phyloP scores from a whole-genome alignment of 2,329 filamentous ascomycete genomes.

The Tolypocladium inflatum region DNA sequence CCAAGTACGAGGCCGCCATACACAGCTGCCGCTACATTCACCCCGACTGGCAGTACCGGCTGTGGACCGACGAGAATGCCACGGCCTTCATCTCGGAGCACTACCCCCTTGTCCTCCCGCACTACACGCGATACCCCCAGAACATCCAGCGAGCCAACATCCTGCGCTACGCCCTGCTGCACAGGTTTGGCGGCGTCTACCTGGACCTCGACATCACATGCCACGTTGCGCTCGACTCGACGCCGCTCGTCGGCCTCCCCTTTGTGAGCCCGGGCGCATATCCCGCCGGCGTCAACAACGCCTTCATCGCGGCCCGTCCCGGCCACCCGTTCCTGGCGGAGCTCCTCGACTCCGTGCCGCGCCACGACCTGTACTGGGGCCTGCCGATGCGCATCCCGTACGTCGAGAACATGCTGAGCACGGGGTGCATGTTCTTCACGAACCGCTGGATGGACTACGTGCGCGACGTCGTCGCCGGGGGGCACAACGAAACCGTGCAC shows the following conservation, averaged over 20 bases:
- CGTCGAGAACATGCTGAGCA: conserved; percentile 16
- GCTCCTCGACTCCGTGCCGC: conserved; percentile 9
- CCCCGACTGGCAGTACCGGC: conserved; percentile 10
- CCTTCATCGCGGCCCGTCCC: conserved; percentile 10
- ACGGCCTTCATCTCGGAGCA: conserved; percentile 10
- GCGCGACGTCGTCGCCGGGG: conserved; percentile 3
- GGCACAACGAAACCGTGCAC: background rate
- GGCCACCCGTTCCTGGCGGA: conserved; percentile 9
- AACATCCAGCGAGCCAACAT: conserved; percentile 14
- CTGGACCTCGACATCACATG: conserved; percentile 14
- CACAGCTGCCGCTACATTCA: conserved; percentile 10
- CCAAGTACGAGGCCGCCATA: conserved; percentile 14
- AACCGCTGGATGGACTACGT: conserved; percentile 15
- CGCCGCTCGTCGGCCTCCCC: conserved; percentile 9
- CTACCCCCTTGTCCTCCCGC: conserved; percentile 12
- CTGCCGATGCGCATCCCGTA: conserved; percentile 15
- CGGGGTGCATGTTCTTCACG: conserved; percentile 16
- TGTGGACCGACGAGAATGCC: conserved; percentile 14
- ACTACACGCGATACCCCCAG: conserved; percentile 10
- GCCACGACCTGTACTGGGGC: conserved; percentile 12
- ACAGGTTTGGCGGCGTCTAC: conserved; percentile 14
- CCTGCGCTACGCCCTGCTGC: conserved; percentile 12
- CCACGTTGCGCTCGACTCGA: conserved; percentile 9
- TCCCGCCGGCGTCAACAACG: conserved; percentile 14
- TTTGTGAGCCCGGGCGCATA: conserved; percentile 12